phyloP scores from a whole-genome alignment of 176 grass and related monocot species.

The Aegilops sharonensis region DNA sequence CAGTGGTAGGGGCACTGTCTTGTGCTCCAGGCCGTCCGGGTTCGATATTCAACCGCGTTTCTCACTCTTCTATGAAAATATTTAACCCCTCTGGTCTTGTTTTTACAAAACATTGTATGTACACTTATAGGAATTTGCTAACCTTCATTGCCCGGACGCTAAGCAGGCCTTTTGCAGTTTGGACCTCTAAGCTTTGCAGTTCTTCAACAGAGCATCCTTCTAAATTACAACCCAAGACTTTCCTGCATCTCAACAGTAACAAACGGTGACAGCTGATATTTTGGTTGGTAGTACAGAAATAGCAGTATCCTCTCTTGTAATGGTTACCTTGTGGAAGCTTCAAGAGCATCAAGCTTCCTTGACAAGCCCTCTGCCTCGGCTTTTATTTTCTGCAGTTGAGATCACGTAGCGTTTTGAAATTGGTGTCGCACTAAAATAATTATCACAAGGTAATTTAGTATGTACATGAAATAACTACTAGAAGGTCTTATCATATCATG shows the following conservation, averaged over 20 bases:
- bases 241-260: slow-evolving; percentile 40
- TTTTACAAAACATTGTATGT: too few relatives aligned
- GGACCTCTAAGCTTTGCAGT: slow-evolving; percentile 51
- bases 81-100: too few relatives aligned
- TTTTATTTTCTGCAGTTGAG: slow-evolving; percentile 51
- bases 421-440: background rate
- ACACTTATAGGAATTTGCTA: background rate
- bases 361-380: slow-evolving; percentile 44
- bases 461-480: background rate
- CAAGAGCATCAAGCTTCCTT: slow-evolving; percentile 60
- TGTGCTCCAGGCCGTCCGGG: too few relatives aligned
- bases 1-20: too few relatives aligned
- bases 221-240: slow-evolving; percentile 55
- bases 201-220: slow-evolving; percentile 61
- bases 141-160: slow-evolving; percentile 58
- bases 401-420: background rate
- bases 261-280: background rate
- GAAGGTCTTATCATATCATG: background rate
- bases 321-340: slow-evolving; percentile 49
- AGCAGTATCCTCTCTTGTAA: background rate
- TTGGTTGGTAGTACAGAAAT: background rate
- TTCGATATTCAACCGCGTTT: too few relatives aligned
- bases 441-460: background rate
- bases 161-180: slow-evolving; percentile 45
- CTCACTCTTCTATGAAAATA: too few relatives aligned